phyloP scores from a whole-genome alignment of 2,329 filamentous ascomycete species.

The Colletotrichum plurivorum region DNA sequence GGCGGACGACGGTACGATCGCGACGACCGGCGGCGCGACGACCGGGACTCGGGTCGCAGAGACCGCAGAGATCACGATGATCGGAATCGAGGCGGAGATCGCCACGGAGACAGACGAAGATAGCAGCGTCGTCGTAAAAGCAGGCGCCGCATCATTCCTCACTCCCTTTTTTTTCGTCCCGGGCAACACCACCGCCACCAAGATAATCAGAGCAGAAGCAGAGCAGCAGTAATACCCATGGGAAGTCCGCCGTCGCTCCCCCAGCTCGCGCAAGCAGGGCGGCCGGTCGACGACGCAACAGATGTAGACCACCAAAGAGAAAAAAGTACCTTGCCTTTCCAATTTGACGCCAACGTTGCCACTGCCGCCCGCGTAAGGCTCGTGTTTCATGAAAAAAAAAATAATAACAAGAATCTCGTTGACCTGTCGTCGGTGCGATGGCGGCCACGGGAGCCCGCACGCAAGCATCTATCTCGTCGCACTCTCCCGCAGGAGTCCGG shows the following conservation, averaged over 20 bases:
- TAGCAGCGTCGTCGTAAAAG: constrained; percentile 14
- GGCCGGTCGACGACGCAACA: constrained; percentile 18
- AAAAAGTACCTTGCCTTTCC: constrained; percentile 3
- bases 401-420: constrained; percentile 1
- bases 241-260: constrained; percentile 6
- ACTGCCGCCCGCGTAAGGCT: constrained; percentile 39
- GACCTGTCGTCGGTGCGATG: constrained; percentile 23
- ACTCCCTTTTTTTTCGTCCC: constrained; percentile 13
- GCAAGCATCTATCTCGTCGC: constrained; percentile 16
- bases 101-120: constrained; percentile 48
- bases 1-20: constrained; percentile 38
- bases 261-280: constrained; percentile 22
- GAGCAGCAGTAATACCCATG: constrained; percentile 25
- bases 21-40: constrained; percentile 42
- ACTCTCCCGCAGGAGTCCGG: constrained; percentile 14
- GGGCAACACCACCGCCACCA: constrained; percentile 1
- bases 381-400: constrained; percentile 33
- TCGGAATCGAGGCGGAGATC: constrained; percentile 47
- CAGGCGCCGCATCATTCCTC: not conserved
- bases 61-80: constrained; percentile 52
- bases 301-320: constrained; percentile 27
- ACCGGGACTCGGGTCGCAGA: constrained; percentile 49
- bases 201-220: not conserved
- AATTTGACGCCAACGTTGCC: constrained; percentile 29
- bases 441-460: constrained; percentile 27